Percentiles rank a stretch among this genome's conserved stretches.
Conservation (phyloP, 352 stramenopile species). For the Phytopythium kandeliae region DNA sequence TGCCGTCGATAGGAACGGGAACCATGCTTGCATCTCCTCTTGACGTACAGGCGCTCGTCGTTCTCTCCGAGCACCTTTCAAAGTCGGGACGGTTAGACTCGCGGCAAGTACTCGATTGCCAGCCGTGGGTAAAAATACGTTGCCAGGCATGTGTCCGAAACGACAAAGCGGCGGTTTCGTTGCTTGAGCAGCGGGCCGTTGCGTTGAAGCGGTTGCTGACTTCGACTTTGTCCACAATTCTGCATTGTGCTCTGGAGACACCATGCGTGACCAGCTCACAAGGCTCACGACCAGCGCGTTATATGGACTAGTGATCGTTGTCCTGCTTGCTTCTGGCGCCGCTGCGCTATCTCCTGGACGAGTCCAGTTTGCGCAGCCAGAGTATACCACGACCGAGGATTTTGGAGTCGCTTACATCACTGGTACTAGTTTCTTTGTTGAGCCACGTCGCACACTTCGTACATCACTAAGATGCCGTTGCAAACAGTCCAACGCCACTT, state of each 20-base stretch:
- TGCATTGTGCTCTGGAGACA: neutral
- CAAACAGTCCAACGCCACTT: conserved; percentile 53
- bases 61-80: neutral
- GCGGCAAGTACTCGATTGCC: neutral
- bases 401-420: conserved; percentile 63
- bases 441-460: too few species aligned
- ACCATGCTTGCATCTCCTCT: neutral
- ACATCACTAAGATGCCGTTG: neutral
- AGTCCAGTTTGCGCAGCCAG: conserved; percentile 52
- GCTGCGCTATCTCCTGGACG: conserved; percentile 17
- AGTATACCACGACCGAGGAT: conserved; percentile 52
- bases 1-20: neutral
- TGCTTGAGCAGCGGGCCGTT: neutral
- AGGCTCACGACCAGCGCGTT: neutral
- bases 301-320: neutral
- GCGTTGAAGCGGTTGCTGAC: neutral
- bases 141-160: neutral
- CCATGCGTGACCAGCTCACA: neutral
- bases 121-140: neutral
- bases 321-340: neutral
- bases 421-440: too few species aligned
- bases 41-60: neutral
- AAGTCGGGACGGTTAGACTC: neutral
- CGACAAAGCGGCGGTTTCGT: neutral
- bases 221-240: neutral